Evolutionary conservation across 768 basidiomycete species (phyloP).

Genomic region (Mycena sanguinolenta): DNA sequence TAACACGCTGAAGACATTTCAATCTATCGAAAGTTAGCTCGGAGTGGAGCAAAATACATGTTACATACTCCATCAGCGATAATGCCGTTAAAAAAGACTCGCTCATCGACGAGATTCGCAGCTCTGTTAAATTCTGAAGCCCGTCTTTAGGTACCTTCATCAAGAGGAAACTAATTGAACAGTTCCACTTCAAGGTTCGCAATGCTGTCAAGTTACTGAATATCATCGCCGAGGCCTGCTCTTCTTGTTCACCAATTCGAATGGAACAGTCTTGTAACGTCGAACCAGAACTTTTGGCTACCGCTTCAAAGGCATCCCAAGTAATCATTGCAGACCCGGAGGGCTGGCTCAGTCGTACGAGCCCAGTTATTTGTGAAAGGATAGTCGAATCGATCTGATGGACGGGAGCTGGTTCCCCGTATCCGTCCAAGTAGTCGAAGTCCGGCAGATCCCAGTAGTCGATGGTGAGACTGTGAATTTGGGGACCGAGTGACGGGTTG

Average conservation of each 20-base stretch:
- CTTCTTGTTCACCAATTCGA: background rate
- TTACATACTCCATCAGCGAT: slow-evolving; percentile 13
- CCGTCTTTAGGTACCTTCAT: background rate
- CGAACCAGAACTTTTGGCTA: background rate
- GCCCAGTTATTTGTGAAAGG: background rate
- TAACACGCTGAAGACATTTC: slow-evolving; percentile 1
- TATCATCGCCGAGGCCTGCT: background rate
- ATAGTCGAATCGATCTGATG: background rate
- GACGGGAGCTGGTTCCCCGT: too few species aligned
- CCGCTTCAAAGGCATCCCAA: background rate
- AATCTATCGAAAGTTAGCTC: background rate
- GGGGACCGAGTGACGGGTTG: background rate
- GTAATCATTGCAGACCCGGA: background rate
- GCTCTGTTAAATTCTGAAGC: slow-evolving; percentile 5
- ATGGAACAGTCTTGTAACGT: background rate
- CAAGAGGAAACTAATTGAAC: background rate
- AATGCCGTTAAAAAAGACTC: slow-evolving; percentile 7
- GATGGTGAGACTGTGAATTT: background rate
- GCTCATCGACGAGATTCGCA: background rate
- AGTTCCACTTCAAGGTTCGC: background rate
- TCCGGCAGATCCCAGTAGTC: background rate
- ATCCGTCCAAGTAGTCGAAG: too few species aligned
- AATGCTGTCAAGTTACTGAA: slow-evolving; percentile 3
- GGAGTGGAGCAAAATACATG: background rate
- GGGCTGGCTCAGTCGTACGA: background rate